Base-by-base conservation (phyloP, 176 grass and related monocot genomes). In the Raddia guianensis region DNA sequence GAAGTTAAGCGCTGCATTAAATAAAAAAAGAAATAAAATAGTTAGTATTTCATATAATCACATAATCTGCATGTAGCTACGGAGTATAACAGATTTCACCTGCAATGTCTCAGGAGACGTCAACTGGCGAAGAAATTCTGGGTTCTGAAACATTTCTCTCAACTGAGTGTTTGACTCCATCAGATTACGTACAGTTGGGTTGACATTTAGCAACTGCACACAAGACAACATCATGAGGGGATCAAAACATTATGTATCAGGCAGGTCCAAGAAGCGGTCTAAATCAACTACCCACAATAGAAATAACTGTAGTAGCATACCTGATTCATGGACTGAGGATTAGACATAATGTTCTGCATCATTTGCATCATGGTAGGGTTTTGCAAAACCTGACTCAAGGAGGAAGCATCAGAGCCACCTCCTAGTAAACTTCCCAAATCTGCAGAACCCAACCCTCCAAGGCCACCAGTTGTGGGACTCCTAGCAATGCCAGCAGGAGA, bases 281-380 rank as follows among this genome's bases (percentile, higher is more conserved):
- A 14, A 6, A 50, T 81, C 37, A 70, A 80, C 19, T 65, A 65
- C 49, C 73, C 73, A 59, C 34, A 55, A 76, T n/a, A 72, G 3
- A 70, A 33, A 35, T 66, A 79, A 40, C 59, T 60, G 15, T 70
- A 75, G 42, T 16, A 63, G 10, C 43, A 5, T 81, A 88, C 92
- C 92, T 87, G 92, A 78, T 91, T 91, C 75, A 91, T 72, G 19
- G 83, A 74, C 80, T 91, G 83, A 48, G 92, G 92, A 77, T 91
- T 89, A 82, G 92, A 84, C 76, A 94, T 83, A 15, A 94, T 69
- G 67, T 89, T 94, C 61, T 94, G 89, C 92, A 91, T 94, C 92
- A 89, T 89, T 62, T 94, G 89, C 83, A 87, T 88, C 89, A 94
- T 91, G 6, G 92, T 84, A 14, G 92, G 92, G 76, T 94, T 94